Evolutionary conservation across 192 early-diverging fungal species (phyloP).

Genomic region (Coemansia sp.): DNA sequence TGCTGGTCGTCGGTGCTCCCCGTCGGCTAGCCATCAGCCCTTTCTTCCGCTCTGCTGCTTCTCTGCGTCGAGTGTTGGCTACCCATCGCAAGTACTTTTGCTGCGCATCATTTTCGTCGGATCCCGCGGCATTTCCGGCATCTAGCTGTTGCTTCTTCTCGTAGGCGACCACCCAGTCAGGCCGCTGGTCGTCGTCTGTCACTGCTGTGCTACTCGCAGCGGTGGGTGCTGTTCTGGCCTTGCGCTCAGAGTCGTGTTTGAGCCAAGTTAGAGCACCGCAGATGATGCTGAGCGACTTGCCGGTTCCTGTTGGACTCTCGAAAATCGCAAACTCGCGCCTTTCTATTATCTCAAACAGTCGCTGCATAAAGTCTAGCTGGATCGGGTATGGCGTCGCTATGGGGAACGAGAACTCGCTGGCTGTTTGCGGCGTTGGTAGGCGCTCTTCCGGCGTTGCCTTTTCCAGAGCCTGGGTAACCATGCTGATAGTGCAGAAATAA

Average conservation of each 20-base stretch:
- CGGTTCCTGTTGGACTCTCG: slow-evolving; percentile 92
- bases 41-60: slow-evolving; percentile 12
- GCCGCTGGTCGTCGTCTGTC: background rate
- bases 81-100: slow-evolving; percentile 38
- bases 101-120: background rate
- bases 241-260: slow-evolving; percentile 50
- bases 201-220: background rate
- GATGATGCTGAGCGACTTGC: slow-evolving; percentile 86
- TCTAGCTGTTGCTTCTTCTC: slow-evolving; percentile 5
- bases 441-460: background rate
- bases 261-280: slow-evolving; percentile 86
- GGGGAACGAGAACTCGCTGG: slow-evolving; percentile 59
- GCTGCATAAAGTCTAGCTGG: slow-evolving; percentile 75
- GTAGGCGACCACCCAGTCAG: background rate
- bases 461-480: background rate
- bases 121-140: background rate
- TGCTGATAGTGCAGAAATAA: background rate
- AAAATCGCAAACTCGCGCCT: slow-evolving; percentile 73
- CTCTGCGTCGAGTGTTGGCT: slow-evolving; percentile 14
- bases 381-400: slow-evolving; percentile 66
- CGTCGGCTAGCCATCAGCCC: background rate
- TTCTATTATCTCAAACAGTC: slow-evolving; percentile 69
- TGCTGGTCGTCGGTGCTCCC: background rate
- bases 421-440: slow-evolving; percentile 21
- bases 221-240: background rate